Percentiles rank a stretch among this genome's conserved stretches.
phyloP scores from a whole-genome alignment of 2,329 filamentous ascomycete genomes.

The Lecanicillium sp. region DNA sequence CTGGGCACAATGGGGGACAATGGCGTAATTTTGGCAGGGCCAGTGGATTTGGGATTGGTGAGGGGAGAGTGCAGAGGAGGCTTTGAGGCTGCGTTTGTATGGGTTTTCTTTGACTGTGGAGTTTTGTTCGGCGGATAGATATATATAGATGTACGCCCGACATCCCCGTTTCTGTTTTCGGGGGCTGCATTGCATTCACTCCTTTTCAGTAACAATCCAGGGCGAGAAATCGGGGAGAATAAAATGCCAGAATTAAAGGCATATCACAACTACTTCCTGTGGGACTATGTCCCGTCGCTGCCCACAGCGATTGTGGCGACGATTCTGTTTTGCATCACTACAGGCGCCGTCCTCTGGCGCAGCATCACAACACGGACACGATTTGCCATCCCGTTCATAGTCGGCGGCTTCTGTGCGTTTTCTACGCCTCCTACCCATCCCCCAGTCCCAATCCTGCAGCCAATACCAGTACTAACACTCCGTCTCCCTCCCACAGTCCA shows the following conservation, averaged over 20 bases:
- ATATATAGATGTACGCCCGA: too few species aligned
- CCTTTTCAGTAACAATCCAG: too few species aligned
- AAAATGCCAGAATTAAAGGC: slow-evolving; percentile 23
- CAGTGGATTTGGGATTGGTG: too few species aligned
- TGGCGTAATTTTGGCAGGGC: too few species aligned
- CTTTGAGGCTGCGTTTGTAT: too few species aligned
- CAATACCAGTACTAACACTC: background rate
- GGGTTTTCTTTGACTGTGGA: too few species aligned
- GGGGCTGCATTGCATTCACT: too few species aligned
- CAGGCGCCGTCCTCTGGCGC: slow-evolving; percentile 34
- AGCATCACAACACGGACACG: slow-evolving; percentile 36
- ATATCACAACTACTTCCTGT: slow-evolving; percentile 24
- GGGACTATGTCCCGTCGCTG: slow-evolving; percentile 32
- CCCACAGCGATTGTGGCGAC: slow-evolving; percentile 37
- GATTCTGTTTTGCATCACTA: slow-evolving; percentile 34
- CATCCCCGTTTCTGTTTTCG: too few species aligned
- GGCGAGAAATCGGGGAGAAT: too few species aligned
- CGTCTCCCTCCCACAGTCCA: slow-evolving; percentile 29
- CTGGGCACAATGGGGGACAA: too few species aligned
- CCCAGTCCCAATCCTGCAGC: background rate
- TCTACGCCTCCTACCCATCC: background rate
- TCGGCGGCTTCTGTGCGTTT: slow-evolving; percentile 39
- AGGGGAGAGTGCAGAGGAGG: too few species aligned
- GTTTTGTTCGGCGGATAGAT: too few species aligned
- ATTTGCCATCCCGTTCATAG: slow-evolving; percentile 41